Percentiles rank a stretch among this genome's conserved stretches.
phyloP scores from a whole-genome alignment of 1,284 basidiomycete species.

The Vanrija sp. region DNA sequence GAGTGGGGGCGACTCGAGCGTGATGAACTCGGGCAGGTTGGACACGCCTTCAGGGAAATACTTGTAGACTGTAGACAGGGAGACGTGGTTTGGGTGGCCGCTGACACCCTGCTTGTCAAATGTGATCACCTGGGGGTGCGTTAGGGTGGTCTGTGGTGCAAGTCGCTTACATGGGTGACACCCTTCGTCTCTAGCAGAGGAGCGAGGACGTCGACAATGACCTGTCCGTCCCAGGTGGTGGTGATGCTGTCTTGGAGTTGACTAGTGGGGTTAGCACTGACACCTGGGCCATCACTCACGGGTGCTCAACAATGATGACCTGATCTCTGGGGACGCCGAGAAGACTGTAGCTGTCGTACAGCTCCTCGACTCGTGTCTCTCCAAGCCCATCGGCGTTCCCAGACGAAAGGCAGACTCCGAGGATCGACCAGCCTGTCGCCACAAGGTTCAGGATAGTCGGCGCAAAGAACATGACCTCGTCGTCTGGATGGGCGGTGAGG shows the following conservation, averaged over 20 bases:
- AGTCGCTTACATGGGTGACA: background rate
- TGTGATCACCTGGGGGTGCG: conserved; percentile 67
- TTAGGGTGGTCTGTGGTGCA: background rate
- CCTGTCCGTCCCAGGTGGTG: conserved; percentile 60
- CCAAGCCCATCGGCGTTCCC: conserved; percentile 82
- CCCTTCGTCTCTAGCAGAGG: conserved; percentile 26
- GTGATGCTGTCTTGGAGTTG: conserved; percentile 64
- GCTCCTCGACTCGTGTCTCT: conserved; percentile 59
- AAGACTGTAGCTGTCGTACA: conserved; percentile 63
- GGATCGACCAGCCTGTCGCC: conserved; percentile 37
- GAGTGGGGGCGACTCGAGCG: conserved; percentile 60
- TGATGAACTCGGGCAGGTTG: conserved; percentile 52
- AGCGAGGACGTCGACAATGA: conserved; percentile 58
- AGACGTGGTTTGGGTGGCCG: conserved; percentile 82
- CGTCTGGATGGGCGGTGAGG: conserved; percentile 52
- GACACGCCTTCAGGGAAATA: conserved; percentile 11
- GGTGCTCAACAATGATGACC: conserved; percentile 65
- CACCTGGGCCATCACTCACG: conserved; percentile 54
- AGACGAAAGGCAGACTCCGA: conserved; percentile 52
- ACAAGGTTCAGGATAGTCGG: conserved; percentile 40
- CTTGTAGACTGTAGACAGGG: conserved; percentile 59
- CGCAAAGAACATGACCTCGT: conserved; percentile 77
- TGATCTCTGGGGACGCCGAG: conserved; percentile 62
- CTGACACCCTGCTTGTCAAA: conserved; percentile 83
- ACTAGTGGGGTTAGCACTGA: conserved; percentile 4